Evolutionary conservation across 441 rosid genomes (phyloP).

Genomic region (Isatis lusitanica): DNA sequence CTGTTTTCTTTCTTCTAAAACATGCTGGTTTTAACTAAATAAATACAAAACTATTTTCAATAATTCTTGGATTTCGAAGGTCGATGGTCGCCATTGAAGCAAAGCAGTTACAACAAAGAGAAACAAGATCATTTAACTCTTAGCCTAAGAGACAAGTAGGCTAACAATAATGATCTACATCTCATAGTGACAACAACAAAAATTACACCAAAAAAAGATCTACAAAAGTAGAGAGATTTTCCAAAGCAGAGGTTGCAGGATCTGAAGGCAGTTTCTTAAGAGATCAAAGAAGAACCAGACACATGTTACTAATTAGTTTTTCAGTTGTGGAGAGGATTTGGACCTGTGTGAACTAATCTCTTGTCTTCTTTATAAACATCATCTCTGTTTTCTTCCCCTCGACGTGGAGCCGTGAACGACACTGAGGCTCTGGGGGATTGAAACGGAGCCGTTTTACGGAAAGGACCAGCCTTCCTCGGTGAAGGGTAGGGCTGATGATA

Average conservation of each 20-base stretch:
- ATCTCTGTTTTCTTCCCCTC: conserved; percentile 41
- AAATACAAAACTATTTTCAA: conserved; percentile 1
- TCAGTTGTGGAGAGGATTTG: conserved; percentile 94
- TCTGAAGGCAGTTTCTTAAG: background rate
- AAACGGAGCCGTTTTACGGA: conserved; percentile 24
- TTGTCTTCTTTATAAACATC: conserved; percentile 64
- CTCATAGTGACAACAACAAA: conserved; percentile 17
- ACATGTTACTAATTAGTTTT: conserved; percentile 8
- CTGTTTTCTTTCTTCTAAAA: background rate
- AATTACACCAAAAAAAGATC: background rate
- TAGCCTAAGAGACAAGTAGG: conserved; percentile 51
- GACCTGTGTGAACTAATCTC: conserved; percentile 88
- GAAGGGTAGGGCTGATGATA: conserved; percentile 24
- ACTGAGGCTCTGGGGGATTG: conserved; percentile 37
- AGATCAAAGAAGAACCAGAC: conserved; percentile 8
- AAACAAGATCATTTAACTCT: conserved; percentile 67
- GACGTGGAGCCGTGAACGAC: conserved; percentile 30
- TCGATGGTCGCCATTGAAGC: conserved; percentile 35
- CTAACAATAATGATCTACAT: conserved; percentile 51
- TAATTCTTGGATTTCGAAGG: conserved; percentile 20
- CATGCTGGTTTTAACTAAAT: background rate
- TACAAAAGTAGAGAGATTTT: conserved; percentile 15
- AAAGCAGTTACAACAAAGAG: conserved; percentile 43
- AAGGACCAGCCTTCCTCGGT: conserved; percentile 54
- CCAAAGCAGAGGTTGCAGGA: conserved; percentile 1